Base-by-base conservation (phyloP, 2,329 filamentous ascomycete genomes). In the Fusarium decemcellulare region DNA sequence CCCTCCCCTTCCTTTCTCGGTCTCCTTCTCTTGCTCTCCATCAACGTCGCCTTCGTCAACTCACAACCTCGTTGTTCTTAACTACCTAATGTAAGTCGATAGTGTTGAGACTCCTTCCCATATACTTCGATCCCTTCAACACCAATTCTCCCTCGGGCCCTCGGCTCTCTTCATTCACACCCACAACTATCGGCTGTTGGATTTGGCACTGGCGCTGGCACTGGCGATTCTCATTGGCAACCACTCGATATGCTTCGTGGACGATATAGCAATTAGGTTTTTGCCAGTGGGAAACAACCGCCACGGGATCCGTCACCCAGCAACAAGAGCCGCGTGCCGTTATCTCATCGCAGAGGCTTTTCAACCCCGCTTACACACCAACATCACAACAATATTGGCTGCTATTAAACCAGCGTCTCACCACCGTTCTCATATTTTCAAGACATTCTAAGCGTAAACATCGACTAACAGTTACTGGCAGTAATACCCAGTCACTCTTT, bases 401-500 rank as follows among this genome's bases (percentile, higher is more conserved):
- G 23, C 30, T 50, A 50, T 36, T 50, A 23, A 50, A 50, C 30
- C 50, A 50, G 46, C 48, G 40, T 44, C 32, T 55, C 12, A n/a
- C 30, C 53, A 57, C 52, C 18, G 54, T 56, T 47, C 43, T 42
- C 36, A 18, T 34, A 36, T 39, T 67, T 52, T 42, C 30, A 29
- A 59, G 51, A 61, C 51, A 71, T 2, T 14, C 43, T 27, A 16
- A 23, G 11, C 29, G 44, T 5, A 3, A 55, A 42, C 27, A 39
- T 55, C 11, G 23, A 63, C 72, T 74, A 48, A 74, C 67, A 23
- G 37, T 34, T n/a, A 7, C 18, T 44, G 43, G 23, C 54, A 75
- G 72, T 74, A 74, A 74, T 71, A 67, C 59, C 54, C 63, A 74
- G 72, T 74, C 72, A 74, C 67, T 74, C 72, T 71, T 74, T 66